Conservation (phyloP, 1,284 basidiomycete genomes). For the Naganishia liquefaciens region DNA sequence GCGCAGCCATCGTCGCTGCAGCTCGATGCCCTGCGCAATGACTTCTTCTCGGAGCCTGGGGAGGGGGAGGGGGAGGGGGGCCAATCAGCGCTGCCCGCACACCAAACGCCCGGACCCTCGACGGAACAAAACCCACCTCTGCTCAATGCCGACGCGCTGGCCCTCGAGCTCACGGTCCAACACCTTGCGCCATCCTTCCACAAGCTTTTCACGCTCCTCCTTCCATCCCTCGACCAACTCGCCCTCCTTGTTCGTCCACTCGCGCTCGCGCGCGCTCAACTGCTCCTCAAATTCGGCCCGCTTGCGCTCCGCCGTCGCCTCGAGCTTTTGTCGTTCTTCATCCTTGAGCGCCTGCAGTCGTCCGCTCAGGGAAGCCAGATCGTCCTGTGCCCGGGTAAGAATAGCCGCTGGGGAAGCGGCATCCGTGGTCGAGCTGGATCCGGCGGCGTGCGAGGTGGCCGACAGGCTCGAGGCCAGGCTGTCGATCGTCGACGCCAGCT, state of each 20-base stretch:
- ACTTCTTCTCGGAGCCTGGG: slow-evolving; percentile 90
- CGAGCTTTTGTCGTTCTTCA: slow-evolving; percentile 74
- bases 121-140: slow-evolving; percentile 63
- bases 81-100: slow-evolving; percentile 22
- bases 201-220: slow-evolving; percentile 72
- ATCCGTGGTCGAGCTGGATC: slow-evolving; percentile 67
- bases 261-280: slow-evolving; percentile 79
- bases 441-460: slow-evolving; percentile 65
- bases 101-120: no score
- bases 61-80: no score
- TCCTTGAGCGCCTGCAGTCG: slow-evolving; percentile 79
- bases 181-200: slow-evolving; percentile 79
- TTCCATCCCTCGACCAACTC: slow-evolving; percentile 82
- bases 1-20: slow-evolving; percentile 93
- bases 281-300: slow-evolving; percentile 79
- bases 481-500: slow-evolving; percentile 92
- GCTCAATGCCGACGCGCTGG: slow-evolving; percentile 91
- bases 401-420: slow-evolving; percentile 55
- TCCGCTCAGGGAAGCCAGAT: slow-evolving; percentile 74
- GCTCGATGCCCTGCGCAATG: slow-evolving; percentile 92
- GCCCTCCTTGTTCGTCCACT: slow-evolving; percentile 80
- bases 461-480: slow-evolving; percentile 78
- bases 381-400: slow-evolving; percentile 67
- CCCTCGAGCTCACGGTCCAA: slow-evolving; percentile 81
- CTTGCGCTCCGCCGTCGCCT: slow-evolving; percentile 78